Evolutionary conservation across 2,329 filamentous ascomycete species (phyloP).

Genomic region (Pyrenophora tritici-repentis): DNA sequence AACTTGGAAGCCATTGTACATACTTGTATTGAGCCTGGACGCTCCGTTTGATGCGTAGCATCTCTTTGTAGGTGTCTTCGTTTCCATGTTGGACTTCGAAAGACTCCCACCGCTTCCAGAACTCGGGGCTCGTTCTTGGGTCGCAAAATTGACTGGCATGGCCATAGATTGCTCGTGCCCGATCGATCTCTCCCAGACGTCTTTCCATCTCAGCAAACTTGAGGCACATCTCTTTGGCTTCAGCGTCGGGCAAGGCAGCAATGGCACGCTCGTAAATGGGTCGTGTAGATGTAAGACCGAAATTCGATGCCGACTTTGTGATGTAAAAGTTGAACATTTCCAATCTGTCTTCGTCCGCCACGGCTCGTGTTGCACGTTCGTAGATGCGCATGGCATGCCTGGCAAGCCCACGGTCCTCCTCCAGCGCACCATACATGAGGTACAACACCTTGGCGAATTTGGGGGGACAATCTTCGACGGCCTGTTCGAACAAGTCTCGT

Average conservation of each 20-base stretch:
- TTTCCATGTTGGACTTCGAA: conserved; percentile 99
- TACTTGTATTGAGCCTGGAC: conserved; percentile 97
- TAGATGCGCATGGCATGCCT: conserved; percentile 99
- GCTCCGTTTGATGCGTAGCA: conserved; percentile 95
- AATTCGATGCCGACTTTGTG: conserved; percentile 97
- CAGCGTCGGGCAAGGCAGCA: conserved; percentile 85
- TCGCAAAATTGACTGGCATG: conserved; percentile 98
- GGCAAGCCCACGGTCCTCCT: conserved; percentile 92
- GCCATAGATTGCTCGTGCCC: conserved; percentile 92
- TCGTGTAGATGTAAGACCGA: conserved; percentile 90
- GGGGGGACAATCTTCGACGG: conserved; percentile 89
- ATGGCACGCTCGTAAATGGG: conserved; percentile 97
- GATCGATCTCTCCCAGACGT: conserved; percentile 88
- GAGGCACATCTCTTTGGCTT: conserved; percentile 97
- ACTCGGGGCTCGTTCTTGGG: conserved; percentile 82
- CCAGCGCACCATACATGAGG: conserved; percentile 96
- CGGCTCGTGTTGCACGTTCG: conserved; percentile 91
- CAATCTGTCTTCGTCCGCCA: conserved; percentile 89
- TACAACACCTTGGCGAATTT: conserved; percentile 96
- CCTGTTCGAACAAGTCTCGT: conserved; percentile 95
- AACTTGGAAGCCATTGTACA: conserved; percentile 28
- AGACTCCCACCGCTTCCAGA: conserved; percentile 96
- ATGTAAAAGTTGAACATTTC: conserved; percentile 99
- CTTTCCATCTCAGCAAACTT: conserved; percentile 99
- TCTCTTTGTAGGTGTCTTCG: conserved; percentile 99